Base-by-base conservation (phyloP, 495 filamentous ascomycete genomes). In the Niebla homalea region DNA sequence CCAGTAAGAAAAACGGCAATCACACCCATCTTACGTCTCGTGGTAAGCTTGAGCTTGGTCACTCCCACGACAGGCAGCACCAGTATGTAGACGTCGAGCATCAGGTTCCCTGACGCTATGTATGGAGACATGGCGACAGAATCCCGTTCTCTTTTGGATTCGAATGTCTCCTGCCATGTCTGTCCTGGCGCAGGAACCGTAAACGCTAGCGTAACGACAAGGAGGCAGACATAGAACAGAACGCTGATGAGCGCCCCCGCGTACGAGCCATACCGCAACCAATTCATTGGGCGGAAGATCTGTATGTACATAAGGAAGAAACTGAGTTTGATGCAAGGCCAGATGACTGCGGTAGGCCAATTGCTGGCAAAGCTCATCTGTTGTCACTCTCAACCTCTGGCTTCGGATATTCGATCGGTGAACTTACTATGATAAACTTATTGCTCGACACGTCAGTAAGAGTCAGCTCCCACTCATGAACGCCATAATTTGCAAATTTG, bases 261-360 rank as follows among this genome's bases (percentile, higher is more conserved):
- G 36, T 55, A 55, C 37, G 36, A 25, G 18, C 12, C 14, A 44
- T 51, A 51, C 18, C 52, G 37, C 7, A 50, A 48, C 52, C 26
- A 45, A 23, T 37, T 50, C 18, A 55, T 50, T 0, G 46, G 35
- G 12, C 29, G 19, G 38, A 51, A 55, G 3, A 55, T 21, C 15
- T 50, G 35, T 12, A 55, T 19, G 39, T 55, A 55, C 3, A 55
- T 20, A 2, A 55, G 21, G 18, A 55, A 55, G 29, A 55, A 55
- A 25, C 38, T 50, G 19, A 50, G 39, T 23, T 55, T 55, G 16
- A 36, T 48, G 8, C 21, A 55, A 2, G 16, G 15, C 21, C n/a
- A 37, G n/a, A 51, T 20, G 12, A 45, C 14, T 2, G 23, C 6
- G 15, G 22, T 2, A 16, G 25, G 15, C 52, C 52, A 51, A 20